phyloP scores from a whole-genome alignment of 169 alveolate species.

The Eimeria necatrix region DNA sequence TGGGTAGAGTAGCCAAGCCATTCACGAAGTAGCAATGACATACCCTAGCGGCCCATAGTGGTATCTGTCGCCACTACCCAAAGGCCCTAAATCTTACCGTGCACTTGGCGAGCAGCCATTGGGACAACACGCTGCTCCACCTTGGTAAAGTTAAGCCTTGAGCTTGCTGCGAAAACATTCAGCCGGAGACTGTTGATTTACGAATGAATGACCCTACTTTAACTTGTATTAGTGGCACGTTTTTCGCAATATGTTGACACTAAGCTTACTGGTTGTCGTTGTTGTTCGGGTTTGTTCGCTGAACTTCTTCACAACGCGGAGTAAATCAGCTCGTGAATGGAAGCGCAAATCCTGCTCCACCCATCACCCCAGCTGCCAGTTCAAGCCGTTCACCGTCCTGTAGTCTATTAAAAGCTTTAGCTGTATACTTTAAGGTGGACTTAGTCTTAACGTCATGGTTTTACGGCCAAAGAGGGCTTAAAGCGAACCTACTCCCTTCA shows the following conservation, averaged over 20 bases:
- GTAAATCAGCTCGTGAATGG: constrained; percentile 71
- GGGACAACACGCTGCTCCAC: constrained; percentile 76
- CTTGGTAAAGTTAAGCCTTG: constrained; percentile 68
- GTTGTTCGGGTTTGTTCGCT: constrained; percentile 73
- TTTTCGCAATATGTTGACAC: not conserved
- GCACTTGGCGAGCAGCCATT: constrained; percentile 78
- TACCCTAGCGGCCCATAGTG: no score
- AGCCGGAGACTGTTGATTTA: no score
- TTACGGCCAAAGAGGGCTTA: not conserved
- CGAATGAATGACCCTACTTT: no score
- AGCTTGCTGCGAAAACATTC: constrained; percentile 41
- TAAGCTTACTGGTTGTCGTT: constrained; percentile 64
- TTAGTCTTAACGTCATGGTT: not conserved
- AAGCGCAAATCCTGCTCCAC: constrained; percentile 65
- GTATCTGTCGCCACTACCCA: no score
- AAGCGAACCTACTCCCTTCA: constrained; percentile 54
- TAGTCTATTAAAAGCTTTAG: not conserved
- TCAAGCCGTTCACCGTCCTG: not conserved
- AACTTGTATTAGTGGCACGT: no score
- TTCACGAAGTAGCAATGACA: no score
- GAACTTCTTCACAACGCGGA: constrained; percentile 73
- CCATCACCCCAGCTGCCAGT: not conserved
- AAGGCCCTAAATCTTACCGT: constrained; percentile 18
- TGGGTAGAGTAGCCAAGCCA: no score
- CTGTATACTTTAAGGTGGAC: not conserved